Evolutionary conservation across 257 asterid genomes (phyloP).

Genomic region (Cynanchum wilfordii): DNA sequence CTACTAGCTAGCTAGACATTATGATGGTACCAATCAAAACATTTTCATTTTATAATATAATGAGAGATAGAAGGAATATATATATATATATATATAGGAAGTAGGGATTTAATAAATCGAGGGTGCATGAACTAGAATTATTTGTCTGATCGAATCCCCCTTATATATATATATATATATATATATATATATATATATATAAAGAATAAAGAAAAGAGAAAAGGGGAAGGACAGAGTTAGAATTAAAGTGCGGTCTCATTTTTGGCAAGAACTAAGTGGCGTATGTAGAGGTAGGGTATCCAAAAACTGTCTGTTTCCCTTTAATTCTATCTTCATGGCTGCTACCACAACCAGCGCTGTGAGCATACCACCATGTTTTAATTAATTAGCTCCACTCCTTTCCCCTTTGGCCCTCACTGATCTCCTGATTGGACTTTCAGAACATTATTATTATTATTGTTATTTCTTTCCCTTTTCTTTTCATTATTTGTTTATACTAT

Average conservation of each 20-base stretch:
- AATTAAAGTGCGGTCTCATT: slow-evolving; percentile 36
- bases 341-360: slow-evolving; percentile 12
- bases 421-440: neutral
- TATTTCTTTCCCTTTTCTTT: neutral
- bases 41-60: neutral
- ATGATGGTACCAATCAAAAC: neutral
- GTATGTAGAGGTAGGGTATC: slow-evolving; percentile 39
- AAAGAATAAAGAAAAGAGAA: too few species aligned
- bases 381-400: neutral
- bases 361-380: slow-evolving; percentile 8
- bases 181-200: too few species aligned
- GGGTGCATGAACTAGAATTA: neutral
- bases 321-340: slow-evolving; percentile 25
- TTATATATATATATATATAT: too few species aligned
- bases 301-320: slow-evolving; percentile 35
- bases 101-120: neutral
- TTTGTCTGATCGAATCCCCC: neutral
- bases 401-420: neutral
- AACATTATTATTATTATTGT: too few species aligned
- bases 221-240: slow-evolving; percentile 18
- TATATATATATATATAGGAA: neutral
- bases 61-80: too few species aligned
- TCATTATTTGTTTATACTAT: neutral
- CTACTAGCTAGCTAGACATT: too few species aligned
- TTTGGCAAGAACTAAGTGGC: slow-evolving; percentile 46